Base-by-base conservation (phyloP, 2,329 filamentous ascomycete species). In the Trichoderma polysporum region DNA sequence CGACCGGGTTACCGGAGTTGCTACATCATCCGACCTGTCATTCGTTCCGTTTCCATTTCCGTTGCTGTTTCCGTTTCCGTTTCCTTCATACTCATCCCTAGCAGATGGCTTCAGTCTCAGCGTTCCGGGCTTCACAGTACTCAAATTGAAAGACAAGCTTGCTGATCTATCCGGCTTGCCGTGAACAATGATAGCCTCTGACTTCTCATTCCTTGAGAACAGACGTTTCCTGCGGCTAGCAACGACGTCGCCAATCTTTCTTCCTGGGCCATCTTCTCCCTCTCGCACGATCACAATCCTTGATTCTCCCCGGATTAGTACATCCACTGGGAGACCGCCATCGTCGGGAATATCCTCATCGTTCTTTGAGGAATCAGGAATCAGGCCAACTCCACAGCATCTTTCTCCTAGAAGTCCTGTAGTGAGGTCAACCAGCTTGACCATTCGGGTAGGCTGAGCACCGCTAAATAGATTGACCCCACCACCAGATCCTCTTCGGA, bases 381-480 rank as follows among this genome's bases (percentile, higher is more conserved):
- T 79, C 2, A 84, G 80, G 19, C 76, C 77, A 8, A 86, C 82
- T 7, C 83, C 84, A 27, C 80, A 84, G 70, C 85, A 88, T 15
- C 84, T 80, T 72, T 88, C 86, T 9, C 86, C 86, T 60, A 87
- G 78, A 0, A 88, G 77, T 0, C 86, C 85, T 1, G 82, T 82
- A 5, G 79, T 77, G 19, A 88, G 75, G 54, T 88, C 85, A 17
- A 79, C 79, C 3, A 88, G 75, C 57, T 85, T 86, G 13, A 86
- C 73, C 84, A 88, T 88, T 56, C 83, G 81, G 1, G 82, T 82
- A 0, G 84, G 83, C 65, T 85, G 84, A 0, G 83, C 78, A 54
- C 85, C 84, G 67, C 83, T 85, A 70, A 88, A 88, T 2, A 87
- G 76, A 65, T 86, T 86, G 7, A 83, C 82, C 1, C 83, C 82